These are phyloP conservation scores for Backusella australiensis DNA, from an alignment of 192 early-diverging fungal species.

Conservation along the genomic window DNA sequence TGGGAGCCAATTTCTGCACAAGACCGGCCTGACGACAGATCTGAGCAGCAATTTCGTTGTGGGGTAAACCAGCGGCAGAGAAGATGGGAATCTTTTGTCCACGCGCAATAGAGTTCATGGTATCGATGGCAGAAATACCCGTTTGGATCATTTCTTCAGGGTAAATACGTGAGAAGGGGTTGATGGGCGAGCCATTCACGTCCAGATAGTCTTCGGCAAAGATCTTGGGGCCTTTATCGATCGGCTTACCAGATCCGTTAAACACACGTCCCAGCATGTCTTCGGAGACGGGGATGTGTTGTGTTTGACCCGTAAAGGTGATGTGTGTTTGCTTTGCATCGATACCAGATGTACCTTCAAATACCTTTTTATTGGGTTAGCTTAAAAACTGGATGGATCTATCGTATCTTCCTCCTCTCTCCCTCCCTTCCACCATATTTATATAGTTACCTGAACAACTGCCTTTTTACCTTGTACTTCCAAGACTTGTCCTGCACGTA, in stretches of 20 bases:
- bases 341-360: conserved; percentile 95
- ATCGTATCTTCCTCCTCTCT: background rate
- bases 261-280: conserved; percentile 99
- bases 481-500: conserved; percentile 94
- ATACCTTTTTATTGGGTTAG: conserved; percentile 51
- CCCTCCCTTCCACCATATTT: background rate
- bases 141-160: conserved; percentile 99
- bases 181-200: conserved; percentile 96
- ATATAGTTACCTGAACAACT: conserved; percentile 77
- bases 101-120: conserved; percentile 99
- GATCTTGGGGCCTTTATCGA: conserved; percentile 99
- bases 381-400: background rate
- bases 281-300: conserved; percentile 97
- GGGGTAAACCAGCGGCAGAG: conserved; percentile 96
- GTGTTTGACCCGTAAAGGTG: conserved; percentile 93
- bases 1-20: conserved; percentile 81
- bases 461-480: conserved; percentile 97
- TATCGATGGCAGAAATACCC: conserved; percentile 98
- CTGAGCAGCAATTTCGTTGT: conserved; percentile 99
- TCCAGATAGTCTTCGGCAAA: conserved; percentile 99
- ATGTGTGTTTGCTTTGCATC: conserved; percentile 95
- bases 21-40: conserved; percentile 99
- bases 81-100: conserved; percentile 99
- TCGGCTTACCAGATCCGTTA: conserved; percentile 98
- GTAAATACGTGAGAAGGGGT: conserved; percentile 98